Evolutionary conservation across 495 filamentous ascomycete species (phyloP).

Genomic region (Umbilicaria muhlenbergii): DNA sequence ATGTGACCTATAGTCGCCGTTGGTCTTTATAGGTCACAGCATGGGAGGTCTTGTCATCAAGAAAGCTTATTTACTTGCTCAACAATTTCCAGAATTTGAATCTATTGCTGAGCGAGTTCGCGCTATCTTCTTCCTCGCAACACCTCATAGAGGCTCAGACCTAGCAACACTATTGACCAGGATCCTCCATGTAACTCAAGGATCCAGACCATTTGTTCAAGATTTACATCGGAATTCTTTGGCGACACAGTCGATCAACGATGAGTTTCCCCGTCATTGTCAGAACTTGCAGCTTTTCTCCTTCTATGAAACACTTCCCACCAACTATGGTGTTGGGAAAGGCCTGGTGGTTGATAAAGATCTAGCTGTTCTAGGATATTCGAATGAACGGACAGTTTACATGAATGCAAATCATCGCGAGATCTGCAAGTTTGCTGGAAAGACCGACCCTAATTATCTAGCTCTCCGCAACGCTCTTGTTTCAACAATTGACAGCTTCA

Average conservation of each 20-base stretch:
- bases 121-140: conserved; percentile 34
- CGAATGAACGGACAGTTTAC: conserved; percentile 21
- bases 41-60: conserved; percentile 41
- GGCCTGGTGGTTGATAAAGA: conserved; percentile 25
- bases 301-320: conserved; percentile 25
- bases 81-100: conserved; percentile 5
- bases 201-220: conserved; percentile 8
- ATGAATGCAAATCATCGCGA: conserved; percentile 30
- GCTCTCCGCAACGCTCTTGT: conserved; percentile 21
- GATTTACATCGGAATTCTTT: conserved; percentile 15
- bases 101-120: conserved; percentile 20
- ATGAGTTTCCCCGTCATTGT: conserved; percentile 16
- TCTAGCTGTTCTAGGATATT: conserved; percentile 26
- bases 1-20: conserved; percentile 12
- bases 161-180: conserved; percentile 25
- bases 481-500: conserved; percentile 6
- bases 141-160: conserved; percentile 36
- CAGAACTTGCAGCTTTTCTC: conserved; percentile 14
- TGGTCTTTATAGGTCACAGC: conserved; percentile 34
- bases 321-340: conserved; percentile 9
- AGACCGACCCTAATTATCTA: conserved; percentile 26
- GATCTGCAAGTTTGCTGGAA: conserved; percentile 32
- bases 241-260: conserved; percentile 17
- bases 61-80: conserved; percentile 18
- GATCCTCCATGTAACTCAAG: conserved; percentile 15